Conservation (phyloP, 805 yeast species). For the Gaillardinia entomophila region DNA sequence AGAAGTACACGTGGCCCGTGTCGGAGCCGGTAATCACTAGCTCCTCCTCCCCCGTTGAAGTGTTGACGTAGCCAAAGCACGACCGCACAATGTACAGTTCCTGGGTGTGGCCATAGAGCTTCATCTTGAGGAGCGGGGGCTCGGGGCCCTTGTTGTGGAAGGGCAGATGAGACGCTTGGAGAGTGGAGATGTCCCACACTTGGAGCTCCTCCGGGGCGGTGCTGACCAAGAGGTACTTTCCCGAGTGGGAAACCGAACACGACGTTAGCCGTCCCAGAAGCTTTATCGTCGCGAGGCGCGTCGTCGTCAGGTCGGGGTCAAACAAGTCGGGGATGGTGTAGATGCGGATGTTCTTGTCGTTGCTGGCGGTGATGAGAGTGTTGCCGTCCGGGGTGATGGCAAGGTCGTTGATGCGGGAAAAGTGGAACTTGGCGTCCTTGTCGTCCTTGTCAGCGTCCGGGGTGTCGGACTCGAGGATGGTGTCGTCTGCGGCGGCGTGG, state of each 20-base stretch:
- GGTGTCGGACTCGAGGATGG: slow-evolving; percentile 4
- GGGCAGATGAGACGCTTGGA: slow-evolving; percentile 5
- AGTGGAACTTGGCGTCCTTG: slow-evolving; percentile 15
- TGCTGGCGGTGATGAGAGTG: slow-evolving; percentile 57
- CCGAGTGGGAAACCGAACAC: slow-evolving; percentile 49
- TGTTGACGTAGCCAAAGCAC: slow-evolving; percentile 59
- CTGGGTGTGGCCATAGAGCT: slow-evolving; percentile 69
- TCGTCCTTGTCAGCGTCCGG: slow-evolving; percentile 8
- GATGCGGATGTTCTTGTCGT: slow-evolving; percentile 55
- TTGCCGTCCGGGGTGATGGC: slow-evolving; percentile 62
- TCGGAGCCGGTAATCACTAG: slow-evolving; percentile 78
- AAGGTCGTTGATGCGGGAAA: slow-evolving; percentile 59
- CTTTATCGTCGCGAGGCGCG: slow-evolving; percentile 39
- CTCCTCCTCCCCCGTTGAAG: slow-evolving; percentile 43
- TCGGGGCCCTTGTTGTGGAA: slow-evolving; percentile 16
- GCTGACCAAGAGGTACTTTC: slow-evolving; percentile 54
- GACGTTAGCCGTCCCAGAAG: slow-evolving; percentile 61
- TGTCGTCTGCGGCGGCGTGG: slow-evolving; percentile 28
- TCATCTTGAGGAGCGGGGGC: slow-evolving; percentile 51
- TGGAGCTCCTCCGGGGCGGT: slow-evolving; percentile 73
- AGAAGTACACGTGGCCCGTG: slow-evolving; percentile 70
- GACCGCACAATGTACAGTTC: slow-evolving; percentile 66
- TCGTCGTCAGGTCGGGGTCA: slow-evolving; percentile 25
- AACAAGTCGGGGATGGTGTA: slow-evolving; percentile 43
- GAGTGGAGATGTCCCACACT: slow-evolving; percentile 61